These are phyloP conservation scores for Colletotrichum sp. DNA, from an alignment of 2,329 filamentous ascomycete genomes.

Conservation along the genomic window DNA sequence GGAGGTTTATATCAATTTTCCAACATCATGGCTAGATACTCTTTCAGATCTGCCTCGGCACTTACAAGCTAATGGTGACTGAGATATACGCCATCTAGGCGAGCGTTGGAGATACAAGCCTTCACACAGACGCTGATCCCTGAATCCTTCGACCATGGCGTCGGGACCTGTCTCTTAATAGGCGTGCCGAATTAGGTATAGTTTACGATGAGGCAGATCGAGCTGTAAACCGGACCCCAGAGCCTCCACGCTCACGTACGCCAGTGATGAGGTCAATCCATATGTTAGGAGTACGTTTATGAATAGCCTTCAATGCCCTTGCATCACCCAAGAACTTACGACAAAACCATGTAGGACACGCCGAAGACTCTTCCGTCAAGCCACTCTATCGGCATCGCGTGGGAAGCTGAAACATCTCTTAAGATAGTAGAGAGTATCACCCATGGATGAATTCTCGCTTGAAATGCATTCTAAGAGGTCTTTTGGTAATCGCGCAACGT, in stretches of 20 bases:
- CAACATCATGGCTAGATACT: not conserved
- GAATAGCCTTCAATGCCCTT: not conserved
- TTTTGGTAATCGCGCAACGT: not conserved
- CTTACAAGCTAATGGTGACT: not conserved
- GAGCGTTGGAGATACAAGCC: not conserved
- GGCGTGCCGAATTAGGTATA: not conserved
- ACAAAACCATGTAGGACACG: not conserved
- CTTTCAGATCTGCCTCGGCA: not conserved
- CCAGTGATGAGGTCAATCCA: not conserved
- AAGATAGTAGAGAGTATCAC: not conserved
- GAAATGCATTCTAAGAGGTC: not conserved
- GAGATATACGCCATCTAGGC: not conserved
- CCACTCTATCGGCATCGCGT: not conserved
- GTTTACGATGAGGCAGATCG: not conserved
- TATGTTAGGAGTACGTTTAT: accelerated
- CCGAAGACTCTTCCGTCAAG: not conserved
- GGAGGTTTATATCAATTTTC: not conserved
- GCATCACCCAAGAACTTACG: not conserved
- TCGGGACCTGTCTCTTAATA: not conserved
- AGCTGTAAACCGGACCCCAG: accelerated
- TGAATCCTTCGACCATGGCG: not conserved
- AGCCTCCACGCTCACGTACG: not conserved
- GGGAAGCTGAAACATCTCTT: accelerated
- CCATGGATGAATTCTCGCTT: not conserved
- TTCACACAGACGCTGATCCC: not conserved